Evolutionary conservation across 106 monocot genomes (phyloP).

Genomic region (Dactylorhiza incarnata): DNA sequence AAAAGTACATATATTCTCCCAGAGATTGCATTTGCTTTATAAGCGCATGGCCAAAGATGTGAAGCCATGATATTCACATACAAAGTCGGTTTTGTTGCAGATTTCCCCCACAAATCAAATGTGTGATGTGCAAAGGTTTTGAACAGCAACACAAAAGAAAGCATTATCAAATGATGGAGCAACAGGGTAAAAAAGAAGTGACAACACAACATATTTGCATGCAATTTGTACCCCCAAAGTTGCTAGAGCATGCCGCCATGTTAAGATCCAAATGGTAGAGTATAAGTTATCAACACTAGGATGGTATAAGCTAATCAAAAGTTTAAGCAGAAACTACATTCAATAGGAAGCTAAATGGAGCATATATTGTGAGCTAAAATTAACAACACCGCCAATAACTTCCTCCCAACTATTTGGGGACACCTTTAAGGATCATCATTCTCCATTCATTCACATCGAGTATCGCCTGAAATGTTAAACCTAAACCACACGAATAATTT

Average conservation of each 20-base stretch:
- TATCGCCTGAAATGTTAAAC: no score
- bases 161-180: neutral
- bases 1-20: neutral
- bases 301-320: neutral
- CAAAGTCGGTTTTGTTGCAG: neutral
- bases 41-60: neutral
- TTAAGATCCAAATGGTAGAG: neutral
- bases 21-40: neutral
- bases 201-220: neutral
- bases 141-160: neutral
- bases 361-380: neutral
- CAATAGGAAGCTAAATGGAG: neutral
- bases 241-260: neutral
- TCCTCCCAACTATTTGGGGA: no score
- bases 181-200: neutral
- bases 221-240: neutral
- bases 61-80: neutral
- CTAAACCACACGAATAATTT: no score
- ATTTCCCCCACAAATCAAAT: neutral
- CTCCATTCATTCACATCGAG: no score
- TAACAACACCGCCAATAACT: neutral
- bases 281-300: neutral
- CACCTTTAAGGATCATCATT: no score
- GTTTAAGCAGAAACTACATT: neutral
- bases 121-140: neutral